Base-by-base conservation (phyloP, 2,329 filamentous ascomycete genomes). In the Colletotrichum liriopes region DNA sequence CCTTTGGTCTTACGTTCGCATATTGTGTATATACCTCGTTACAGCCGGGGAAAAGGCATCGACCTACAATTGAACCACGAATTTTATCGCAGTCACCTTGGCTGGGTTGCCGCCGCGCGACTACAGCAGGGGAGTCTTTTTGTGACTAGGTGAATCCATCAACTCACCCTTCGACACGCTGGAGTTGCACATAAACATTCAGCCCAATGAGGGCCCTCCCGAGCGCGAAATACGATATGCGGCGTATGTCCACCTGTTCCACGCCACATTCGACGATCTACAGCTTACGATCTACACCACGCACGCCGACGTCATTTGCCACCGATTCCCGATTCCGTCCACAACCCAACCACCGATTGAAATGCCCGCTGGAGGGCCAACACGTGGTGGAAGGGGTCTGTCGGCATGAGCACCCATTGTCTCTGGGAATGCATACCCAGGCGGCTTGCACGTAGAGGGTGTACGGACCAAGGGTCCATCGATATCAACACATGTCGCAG, bases 221-320 rank as follows among this genome's bases (percentile, higher is more conserved):
- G 58, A 49, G 11, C 18, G 11, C 18, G 32, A 39, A 26, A 51
- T 11, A 49, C 60, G 45, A 26, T 12, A 9, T 6, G 60, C 60
- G n/a, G 23, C 8, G 35, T 18, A 20, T 8, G 18, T 43, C 12
- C 12, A 37, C 43, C 54, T 61, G 29, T 23, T 5, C 12, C 41
- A 23, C 70, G 54, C 70, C 65, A 70, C 45, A 14, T 20, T 52
- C 65, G 45, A 60, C 39, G 47, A 67, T 68, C 45, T 18, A 20
- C 47, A 35, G 45, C 59, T 59, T 49, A 35, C 65, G 37, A 59
- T 35, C 32, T 35, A 32, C n/a, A 51, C 35, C 39, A 55, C 16
- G 55, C 45, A 45, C 59, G 61, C 43, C 70, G 65, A 72, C 70
- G 65, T 72, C 70, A 69, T 72, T 65, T 26, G 70, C 70, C 65